Evolutionary conservation across 805 yeast genomes (phyloP).

Genomic region (Kodamaea jinghongensis): DNA sequence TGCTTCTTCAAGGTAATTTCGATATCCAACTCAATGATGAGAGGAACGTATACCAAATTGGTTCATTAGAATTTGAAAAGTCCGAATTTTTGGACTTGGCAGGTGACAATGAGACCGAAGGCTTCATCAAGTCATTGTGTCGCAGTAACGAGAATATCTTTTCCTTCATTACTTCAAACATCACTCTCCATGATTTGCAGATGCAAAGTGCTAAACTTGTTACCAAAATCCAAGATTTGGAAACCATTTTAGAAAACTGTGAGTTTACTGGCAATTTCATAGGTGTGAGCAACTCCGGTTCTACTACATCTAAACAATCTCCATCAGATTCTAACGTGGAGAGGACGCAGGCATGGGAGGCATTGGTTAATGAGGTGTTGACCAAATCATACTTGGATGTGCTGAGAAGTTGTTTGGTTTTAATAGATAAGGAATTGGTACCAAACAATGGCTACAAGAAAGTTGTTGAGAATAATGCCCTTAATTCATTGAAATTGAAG

Average conservation of each 20-base stretch:
- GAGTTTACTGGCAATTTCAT: slow-evolving; percentile 18
- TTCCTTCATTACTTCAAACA: slow-evolving; percentile 42
- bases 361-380: slow-evolving; percentile 31
- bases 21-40: slow-evolving; percentile 20
- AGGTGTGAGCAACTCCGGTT: slow-evolving; percentile 1
- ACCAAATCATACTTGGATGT: slow-evolving; percentile 30
- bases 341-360: slow-evolving; percentile 29
- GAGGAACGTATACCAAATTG: slow-evolving; percentile 39
- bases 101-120: slow-evolving; percentile 49
- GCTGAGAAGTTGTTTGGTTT: slow-evolving; percentile 29
- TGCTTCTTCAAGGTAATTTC: slow-evolving; percentile 2
- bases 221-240: slow-evolving; percentile 28
- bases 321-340: not conserved
- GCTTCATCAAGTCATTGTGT: slow-evolving; percentile 47
- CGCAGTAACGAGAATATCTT: slow-evolving; percentile 27
- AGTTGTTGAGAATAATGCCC: slow-evolving; percentile 30
- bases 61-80: slow-evolving; percentile 50
- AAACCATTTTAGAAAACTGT: slow-evolving; percentile 26
- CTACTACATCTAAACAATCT: not conserved
- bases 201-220: slow-evolving; percentile 36
- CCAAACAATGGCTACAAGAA: slow-evolving; percentile 25
- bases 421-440: slow-evolving; percentile 21
- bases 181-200: slow-evolving; percentile 43
- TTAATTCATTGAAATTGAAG: slow-evolving; percentile 29
- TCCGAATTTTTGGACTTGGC: slow-evolving; percentile 42